phyloP scores from a whole-genome alignment of 2,329 filamentous ascomycete species.

The Aspergillus sp. region DNA sequence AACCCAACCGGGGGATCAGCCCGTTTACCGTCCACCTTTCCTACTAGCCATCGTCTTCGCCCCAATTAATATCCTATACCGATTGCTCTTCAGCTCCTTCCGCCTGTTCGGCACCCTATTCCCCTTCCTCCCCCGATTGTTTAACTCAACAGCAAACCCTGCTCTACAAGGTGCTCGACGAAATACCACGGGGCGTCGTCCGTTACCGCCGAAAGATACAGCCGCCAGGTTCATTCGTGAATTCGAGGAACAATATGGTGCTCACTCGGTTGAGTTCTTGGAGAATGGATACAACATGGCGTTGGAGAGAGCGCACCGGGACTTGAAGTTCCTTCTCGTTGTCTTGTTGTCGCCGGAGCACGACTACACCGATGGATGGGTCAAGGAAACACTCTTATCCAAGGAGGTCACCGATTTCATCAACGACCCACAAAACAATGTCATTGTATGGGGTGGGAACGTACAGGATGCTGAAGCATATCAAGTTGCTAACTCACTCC shows the following conservation, averaged over 20 bases:
- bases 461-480: constrained; percentile 93
- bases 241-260: constrained; percentile 91
- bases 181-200: constrained; percentile 71
- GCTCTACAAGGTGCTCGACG: constrained; percentile 50
- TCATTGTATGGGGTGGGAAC: constrained; percentile 91
- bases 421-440: constrained; percentile 73
- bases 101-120: constrained; percentile 77
- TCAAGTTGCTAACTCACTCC: constrained; percentile 84
- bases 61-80: constrained; percentile 79
- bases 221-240: constrained; percentile 87
- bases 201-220: constrained; percentile 83
- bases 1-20: constrained; percentile 69
- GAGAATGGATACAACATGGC: constrained; percentile 92
- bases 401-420: constrained; percentile 75
- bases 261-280: constrained; percentile 69
- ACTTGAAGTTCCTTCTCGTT: constrained; percentile 89
- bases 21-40: constrained; percentile 72
- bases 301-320: constrained; percentile 84
- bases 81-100: constrained; percentile 68
- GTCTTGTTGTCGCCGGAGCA: constrained; percentile 90
- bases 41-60: constrained; percentile 78
- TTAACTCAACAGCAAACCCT: constrained; percentile 53
- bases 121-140: constrained; percentile 74
- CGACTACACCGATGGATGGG: constrained; percentile 84
- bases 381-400: constrained; percentile 78